Conservation (phyloP, 2,329 filamentous ascomycete species). For the Tolypocladium nubicola region DNA sequence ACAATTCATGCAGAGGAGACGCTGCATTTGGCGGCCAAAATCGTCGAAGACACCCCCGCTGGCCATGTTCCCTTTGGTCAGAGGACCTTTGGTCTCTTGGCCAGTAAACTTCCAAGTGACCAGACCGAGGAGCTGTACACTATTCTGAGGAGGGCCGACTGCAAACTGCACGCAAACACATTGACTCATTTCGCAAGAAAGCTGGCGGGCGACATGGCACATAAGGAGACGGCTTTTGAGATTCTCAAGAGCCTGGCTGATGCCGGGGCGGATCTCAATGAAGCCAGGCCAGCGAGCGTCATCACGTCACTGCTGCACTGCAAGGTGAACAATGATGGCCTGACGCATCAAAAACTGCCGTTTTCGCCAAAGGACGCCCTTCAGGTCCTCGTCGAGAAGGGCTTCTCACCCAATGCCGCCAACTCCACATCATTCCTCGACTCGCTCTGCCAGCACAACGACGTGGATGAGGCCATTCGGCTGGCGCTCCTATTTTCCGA, state of each 20-base stretch:
- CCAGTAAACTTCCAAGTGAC: constrained; percentile 15
- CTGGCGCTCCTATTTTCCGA: constrained; percentile 22
- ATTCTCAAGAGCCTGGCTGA: constrained; percentile 28
- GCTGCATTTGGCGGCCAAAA: constrained; percentile 16
- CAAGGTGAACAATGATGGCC: constrained; percentile 9
- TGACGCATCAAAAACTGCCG: constrained; percentile 6
- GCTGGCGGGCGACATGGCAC: constrained; percentile 26
- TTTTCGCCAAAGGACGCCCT: constrained; percentile 22
- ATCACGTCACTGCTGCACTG: constrained; percentile 48
- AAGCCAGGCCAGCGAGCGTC: constrained; percentile 35
- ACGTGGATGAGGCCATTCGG: constrained; percentile 23
- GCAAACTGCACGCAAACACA: constrained; percentile 30
- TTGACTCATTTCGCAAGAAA: constrained; percentile 35
- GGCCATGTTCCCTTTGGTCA: constrained; percentile 26
- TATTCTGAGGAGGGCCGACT: constrained; percentile 16
- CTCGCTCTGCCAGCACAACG: constrained; percentile 50
- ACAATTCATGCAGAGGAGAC: constrained; percentile 16
- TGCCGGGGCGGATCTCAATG: constrained; percentile 32
- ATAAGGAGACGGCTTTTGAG: constrained; percentile 32
- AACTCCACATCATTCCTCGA: constrained; percentile 59
- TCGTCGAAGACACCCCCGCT: constrained; percentile 17
- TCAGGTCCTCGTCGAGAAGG: constrained; percentile 41
- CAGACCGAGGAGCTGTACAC: constrained; percentile 24
- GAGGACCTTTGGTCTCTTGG: constrained; percentile 22
- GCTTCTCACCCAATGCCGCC: constrained; percentile 51